Evolutionary conservation across 2,329 filamentous ascomycete genomes (phyloP), one percentile per base, ranked within the genome.

Genomic region (Thermothelomyces thermophilus): DNA sequence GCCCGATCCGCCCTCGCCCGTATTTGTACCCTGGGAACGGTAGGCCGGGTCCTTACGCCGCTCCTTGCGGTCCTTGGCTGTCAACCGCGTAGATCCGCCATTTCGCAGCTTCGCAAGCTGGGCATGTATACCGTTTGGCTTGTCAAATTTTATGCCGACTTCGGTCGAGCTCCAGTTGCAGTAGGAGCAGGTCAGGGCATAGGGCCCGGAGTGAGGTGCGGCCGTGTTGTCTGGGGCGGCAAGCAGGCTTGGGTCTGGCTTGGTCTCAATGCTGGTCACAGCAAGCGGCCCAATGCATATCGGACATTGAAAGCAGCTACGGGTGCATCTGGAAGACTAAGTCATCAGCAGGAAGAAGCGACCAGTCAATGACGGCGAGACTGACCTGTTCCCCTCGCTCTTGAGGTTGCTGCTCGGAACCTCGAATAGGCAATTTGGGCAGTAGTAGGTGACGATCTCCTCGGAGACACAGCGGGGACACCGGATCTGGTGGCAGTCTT

Each of bases 291-390:
- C 83, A 24, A 87, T 83, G 67, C 93, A 98, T 56, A 90, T 74
- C 0, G 93, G 93, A 61, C 93, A 98, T 64, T 94, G 88, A 72
- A 93, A 97, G 69, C 93, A 98, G 65, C 90, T 96, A 58, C 93
- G 79, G 16, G 89, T 91, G 66, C 93, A 96, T 64, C 90, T 91
- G 54, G 37, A 30, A 13, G 8, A 14, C n/a, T 19, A 24, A 10
- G n/a, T 13, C 28, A 46, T 31, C 26, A 54, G 41, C 36, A 35
- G 55, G 26, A 11, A 5, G 20, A 6, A 26, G 7, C 1, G 14
- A 5, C 14, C 17, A 16, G 6, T 2, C 8, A 35, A 16, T 20
- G 20, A 13, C 20, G 19, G 41, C 39, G 26, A 22, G n/a, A 67
- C 73, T 53, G 76, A 94, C 89, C 90, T 83, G 69, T 95, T 96